Conservation (phyloP, 805 yeast species). For the Diddensiella transvaalensis region DNA sequence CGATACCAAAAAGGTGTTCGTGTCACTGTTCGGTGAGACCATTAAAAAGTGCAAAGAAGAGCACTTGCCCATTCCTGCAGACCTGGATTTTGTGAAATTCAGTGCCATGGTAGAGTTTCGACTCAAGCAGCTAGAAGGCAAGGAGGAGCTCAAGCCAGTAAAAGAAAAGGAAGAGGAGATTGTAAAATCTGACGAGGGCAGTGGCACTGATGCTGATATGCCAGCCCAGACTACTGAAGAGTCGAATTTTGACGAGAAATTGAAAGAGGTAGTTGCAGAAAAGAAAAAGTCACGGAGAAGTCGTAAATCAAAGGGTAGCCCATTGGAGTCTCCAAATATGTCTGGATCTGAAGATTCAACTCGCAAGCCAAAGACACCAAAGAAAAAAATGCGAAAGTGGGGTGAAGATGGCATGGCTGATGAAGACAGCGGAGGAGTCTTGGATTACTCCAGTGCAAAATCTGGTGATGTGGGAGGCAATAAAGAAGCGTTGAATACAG, state of each 20-base stretch:
- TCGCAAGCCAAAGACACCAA: conserved; percentile 21
- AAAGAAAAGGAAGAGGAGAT: not conserved
- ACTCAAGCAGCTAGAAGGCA: conserved; percentile 26
- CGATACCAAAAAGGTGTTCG: conserved; percentile 33
- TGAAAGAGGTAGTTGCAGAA: conserved; percentile 3
- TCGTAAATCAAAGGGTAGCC: conserved; percentile 4
- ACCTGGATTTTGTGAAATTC: conserved; percentile 23
- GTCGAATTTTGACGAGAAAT: not conserved
- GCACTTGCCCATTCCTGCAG: conserved; percentile 16
- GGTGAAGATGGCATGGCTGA: conserved; percentile 56
- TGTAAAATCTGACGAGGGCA: not conserved
- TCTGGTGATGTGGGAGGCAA: conserved; percentile 22
- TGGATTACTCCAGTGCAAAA: conserved; percentile 52
- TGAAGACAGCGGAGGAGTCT: conserved; percentile 41
- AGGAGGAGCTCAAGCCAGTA: conserved; percentile 6
- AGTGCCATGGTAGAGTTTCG: conserved; percentile 32
- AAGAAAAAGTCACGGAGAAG: conserved; percentile 3
- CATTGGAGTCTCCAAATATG: conserved; percentile 9
- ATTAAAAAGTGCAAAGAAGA: conserved; percentile 8
- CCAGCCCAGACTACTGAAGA: conserved; percentile 3
- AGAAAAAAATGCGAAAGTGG: conserved; percentile 54
- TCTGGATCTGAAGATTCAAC: conserved; percentile 8
- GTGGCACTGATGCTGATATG: not conserved
- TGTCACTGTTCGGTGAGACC: conserved; percentile 26
- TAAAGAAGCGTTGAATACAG: conserved; percentile 18